A percentile compares a stretch with the other conserved stretches of the same genome.
phyloP scores from a whole-genome alignment of 257 asterid species.

The Nicotiana paniculata region DNA sequence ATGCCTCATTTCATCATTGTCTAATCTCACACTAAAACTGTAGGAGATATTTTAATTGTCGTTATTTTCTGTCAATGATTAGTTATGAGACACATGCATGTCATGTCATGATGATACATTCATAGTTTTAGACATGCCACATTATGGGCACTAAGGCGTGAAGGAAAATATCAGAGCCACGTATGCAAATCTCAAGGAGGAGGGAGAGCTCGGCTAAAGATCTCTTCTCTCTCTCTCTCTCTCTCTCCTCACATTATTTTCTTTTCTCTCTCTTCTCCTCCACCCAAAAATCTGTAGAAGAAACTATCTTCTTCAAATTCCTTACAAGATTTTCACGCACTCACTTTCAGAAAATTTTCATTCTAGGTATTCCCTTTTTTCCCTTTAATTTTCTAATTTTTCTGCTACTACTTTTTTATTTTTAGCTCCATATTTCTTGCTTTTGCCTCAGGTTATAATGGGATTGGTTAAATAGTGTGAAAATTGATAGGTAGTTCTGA shows the following conservation, averaged over 20 bases:
- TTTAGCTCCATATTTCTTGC: neutral
- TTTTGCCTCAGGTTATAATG: neutral
- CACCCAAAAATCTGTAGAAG: neutral
- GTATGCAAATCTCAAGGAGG: slow-evolving; percentile 34
- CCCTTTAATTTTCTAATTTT: neutral
- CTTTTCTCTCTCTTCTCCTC: slow-evolving; percentile 13
- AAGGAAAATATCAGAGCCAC: slow-evolving; percentile 44
- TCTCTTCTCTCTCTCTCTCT: slow-evolving; percentile 36
- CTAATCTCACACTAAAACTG: too few relatives aligned
- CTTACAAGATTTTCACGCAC: neutral
- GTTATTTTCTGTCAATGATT: neutral
- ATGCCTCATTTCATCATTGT: too few relatives aligned
- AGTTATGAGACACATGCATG: neutral
- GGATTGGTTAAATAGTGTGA: neutral
- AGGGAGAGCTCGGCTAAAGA: slow-evolving; percentile 73
- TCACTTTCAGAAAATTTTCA: neutral
- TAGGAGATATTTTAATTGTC: too few relatives aligned
- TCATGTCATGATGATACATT: neutral
- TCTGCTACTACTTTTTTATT: neutral
- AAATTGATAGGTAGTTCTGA: neutral
- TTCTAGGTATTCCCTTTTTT: neutral
- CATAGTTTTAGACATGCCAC: neutral
- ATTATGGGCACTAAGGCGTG: slow-evolving; percentile 9
- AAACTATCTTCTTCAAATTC: neutral
- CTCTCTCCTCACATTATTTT: slow-evolving; percentile 55